phyloP scores from a whole-genome alignment of 83 land plant species.

The Larix sibirica region DNA sequence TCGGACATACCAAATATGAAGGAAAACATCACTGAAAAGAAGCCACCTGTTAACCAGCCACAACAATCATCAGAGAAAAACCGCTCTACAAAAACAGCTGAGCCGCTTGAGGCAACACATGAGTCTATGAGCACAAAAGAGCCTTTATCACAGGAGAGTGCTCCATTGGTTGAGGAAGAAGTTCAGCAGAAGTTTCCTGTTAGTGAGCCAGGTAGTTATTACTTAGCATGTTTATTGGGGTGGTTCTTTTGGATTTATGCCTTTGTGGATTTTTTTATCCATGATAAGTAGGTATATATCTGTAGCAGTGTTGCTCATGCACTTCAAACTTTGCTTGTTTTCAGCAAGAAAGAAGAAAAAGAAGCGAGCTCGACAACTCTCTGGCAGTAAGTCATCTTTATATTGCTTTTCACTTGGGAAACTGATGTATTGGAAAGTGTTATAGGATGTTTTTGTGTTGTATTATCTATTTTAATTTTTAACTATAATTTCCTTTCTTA shows the following conservation, averaged over 20 bases:
- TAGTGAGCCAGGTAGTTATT: slow-evolving; percentile 48
- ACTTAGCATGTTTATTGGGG: neutral
- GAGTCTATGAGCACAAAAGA: slow-evolving; percentile 62
- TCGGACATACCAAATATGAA: slow-evolving; percentile 15
- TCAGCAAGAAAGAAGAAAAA: slow-evolving; percentile 57
- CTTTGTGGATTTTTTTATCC: neutral
- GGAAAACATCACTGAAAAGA: slow-evolving; percentile 26
- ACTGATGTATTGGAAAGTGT: neutral
- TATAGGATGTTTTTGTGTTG: neutral
- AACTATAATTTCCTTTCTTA: neutral
- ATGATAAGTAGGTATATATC: neutral
- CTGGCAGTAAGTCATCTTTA: slow-evolving; percentile 26
- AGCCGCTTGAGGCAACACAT: slow-evolving; percentile 61
- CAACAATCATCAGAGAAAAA: slow-evolving; percentile 36
- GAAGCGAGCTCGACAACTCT: slow-evolving; percentile 37
- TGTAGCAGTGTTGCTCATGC: neutral
- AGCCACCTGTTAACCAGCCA: slow-evolving; percentile 16
- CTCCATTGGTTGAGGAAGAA: slow-evolving; percentile 60
- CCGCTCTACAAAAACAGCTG: slow-evolving; percentile 29
- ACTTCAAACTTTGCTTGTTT: neutral
- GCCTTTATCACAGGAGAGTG: slow-evolving; percentile 61
- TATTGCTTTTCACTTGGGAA: neutral
- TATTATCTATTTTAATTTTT: neutral
- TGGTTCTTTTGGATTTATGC: neutral
- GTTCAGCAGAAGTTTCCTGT: slow-evolving; percentile 65